These are phyloP conservation scores for Silene latifolia DNA, from an alignment of 148 eudicot species.

Conservation along the genomic window DNA sequence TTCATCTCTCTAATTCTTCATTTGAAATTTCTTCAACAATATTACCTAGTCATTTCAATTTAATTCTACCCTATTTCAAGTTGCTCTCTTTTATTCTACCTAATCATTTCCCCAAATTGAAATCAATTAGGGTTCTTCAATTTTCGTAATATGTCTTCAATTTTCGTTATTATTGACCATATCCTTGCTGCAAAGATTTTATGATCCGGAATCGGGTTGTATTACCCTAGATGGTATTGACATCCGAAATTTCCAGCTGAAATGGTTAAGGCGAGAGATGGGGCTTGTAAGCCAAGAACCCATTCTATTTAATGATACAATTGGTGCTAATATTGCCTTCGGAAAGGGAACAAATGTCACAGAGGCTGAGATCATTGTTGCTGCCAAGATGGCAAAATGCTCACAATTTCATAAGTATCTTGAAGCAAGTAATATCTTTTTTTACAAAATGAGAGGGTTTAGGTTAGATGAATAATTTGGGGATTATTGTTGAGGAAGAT, in stretches of 20 bases:
- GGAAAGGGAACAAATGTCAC: conserved; percentile 63
- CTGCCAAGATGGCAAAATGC: conserved; percentile 73
- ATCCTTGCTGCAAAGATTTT: conserved; percentile 64
- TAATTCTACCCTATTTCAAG: no score
- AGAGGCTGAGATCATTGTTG: conserved; percentile 51
- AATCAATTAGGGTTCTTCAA: no score
- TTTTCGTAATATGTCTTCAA: no score
- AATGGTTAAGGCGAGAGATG: conserved; percentile 78
- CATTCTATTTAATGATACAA: conserved; percentile 53
- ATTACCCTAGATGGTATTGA: conserved; percentile 61
- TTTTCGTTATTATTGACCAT: no score
- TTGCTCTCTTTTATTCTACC: no score
- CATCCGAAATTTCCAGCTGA: conserved; percentile 50
- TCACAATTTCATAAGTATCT: conserved; percentile 56
- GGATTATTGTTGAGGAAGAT: no score
- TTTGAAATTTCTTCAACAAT: no score
- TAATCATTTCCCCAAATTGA: no score
- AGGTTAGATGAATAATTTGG: no score
- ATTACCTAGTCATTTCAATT: no score
- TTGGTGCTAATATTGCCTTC: conserved; percentile 58
- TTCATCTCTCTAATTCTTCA: no score
- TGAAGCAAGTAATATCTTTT: conserved; percentile 41
- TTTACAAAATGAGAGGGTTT: neutral
- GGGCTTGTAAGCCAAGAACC: conserved; percentile 86
- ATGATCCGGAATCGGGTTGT: conserved; percentile 57